phyloP scores from a whole-genome alignment of 331 rosid species.

The Stylosanthes scabra region DNA sequence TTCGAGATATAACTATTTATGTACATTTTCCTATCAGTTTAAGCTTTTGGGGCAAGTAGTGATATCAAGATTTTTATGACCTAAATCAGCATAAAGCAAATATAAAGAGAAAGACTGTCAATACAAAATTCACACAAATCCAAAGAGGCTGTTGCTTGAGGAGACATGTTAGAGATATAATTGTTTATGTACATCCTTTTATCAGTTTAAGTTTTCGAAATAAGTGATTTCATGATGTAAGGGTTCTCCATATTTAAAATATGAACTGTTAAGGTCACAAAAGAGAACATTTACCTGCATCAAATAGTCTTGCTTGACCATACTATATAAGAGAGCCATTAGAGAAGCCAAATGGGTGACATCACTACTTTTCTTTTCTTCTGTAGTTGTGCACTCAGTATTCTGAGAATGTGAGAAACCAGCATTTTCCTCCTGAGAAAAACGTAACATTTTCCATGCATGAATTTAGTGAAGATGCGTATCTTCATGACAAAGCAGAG shows the following conservation, averaged over 20 bases:
- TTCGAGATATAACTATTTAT: too few species aligned
- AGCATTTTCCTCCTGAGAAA: constrained; percentile 51
- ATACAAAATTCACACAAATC: too few species aligned
- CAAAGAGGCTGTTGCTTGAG: too few species aligned
- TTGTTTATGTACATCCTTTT: too few species aligned
- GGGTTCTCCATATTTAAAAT: background rate
- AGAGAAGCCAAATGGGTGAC: constrained; percentile 49
- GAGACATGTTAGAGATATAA: too few species aligned
- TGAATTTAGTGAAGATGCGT: constrained; percentile 11
- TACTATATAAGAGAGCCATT: constrained; percentile 65
- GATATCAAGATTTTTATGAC: too few species aligned
- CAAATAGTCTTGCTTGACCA: constrained; percentile 69
- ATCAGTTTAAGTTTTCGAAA: too few species aligned
- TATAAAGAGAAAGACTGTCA: too few species aligned
- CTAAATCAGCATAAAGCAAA: too few species aligned
- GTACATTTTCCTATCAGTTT: too few species aligned
- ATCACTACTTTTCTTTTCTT: constrained; percentile 37
- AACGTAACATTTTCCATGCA: constrained; percentile 21
- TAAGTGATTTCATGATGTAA: background rate
- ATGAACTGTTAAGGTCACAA: constrained; percentile 1
- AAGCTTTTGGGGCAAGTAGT: too few species aligned
- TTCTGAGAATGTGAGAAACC: constrained; percentile 39
- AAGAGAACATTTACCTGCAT: constrained; percentile 68
- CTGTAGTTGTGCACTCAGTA: constrained; percentile 34
- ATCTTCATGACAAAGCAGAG: constrained; percentile 7